These are phyloP conservation scores for Diplodia mutila DNA, from an alignment of 2,329 filamentous ascomycete species.

Conservation along the genomic window DNA sequence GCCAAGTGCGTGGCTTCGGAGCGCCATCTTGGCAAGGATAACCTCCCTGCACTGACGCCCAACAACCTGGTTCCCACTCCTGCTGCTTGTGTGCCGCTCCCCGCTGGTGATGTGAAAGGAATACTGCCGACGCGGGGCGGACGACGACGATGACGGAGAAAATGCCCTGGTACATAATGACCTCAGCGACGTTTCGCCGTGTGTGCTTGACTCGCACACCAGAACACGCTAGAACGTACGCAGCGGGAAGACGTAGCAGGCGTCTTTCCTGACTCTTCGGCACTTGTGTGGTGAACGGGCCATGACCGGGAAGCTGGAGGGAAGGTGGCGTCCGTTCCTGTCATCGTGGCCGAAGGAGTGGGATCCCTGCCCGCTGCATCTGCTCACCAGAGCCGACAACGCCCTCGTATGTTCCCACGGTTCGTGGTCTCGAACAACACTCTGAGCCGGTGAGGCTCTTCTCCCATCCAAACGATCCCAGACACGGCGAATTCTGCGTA, in stretches of 20 bases:
- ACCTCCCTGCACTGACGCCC: background rate
- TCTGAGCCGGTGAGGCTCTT: background rate
- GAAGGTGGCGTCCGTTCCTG: background rate
- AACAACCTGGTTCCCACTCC: conserved; percentile 14
- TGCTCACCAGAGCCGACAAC: too few species aligned
- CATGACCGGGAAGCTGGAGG: background rate
- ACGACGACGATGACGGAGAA: background rate
- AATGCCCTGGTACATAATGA: background rate
- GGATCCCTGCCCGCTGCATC: background rate
- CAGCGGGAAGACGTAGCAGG: too few species aligned
- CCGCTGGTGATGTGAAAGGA: background rate
- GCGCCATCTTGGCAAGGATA: conserved; percentile 8
- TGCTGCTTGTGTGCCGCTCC: background rate
- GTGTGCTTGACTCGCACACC: background rate
- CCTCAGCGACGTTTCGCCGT: background rate
- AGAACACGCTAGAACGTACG: too few species aligned
- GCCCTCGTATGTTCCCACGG: too few species aligned
- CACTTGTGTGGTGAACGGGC: background rate
- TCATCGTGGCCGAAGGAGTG: background rate
- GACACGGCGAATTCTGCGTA: background rate
- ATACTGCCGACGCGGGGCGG: background rate
- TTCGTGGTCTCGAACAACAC: background rate
- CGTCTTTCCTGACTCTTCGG: background rate
- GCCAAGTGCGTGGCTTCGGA: conserved; percentile 5
- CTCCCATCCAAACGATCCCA: background rate